Conservation (phyloP, 345 rosid genomes). For the Corymbia maculata region DNA sequence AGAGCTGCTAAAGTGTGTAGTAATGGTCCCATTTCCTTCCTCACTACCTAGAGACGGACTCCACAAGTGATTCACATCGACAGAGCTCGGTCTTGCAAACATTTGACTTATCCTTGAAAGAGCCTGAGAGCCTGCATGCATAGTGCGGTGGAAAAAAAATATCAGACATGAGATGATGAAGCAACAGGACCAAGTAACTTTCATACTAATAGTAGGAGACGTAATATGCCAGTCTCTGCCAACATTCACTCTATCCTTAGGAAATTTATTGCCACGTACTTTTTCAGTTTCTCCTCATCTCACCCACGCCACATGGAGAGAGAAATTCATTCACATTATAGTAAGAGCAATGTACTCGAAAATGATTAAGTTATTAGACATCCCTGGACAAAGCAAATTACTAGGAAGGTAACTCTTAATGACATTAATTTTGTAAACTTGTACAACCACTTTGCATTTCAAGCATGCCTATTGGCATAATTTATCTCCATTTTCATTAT, state of each 20-base stretch:
- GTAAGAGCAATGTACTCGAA: neutral
- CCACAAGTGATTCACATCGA: slow-evolving; percentile 21
- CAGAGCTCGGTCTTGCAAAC: slow-evolving; percentile 18
- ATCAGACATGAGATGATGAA: slow-evolving; percentile 24
- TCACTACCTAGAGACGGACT: slow-evolving; percentile 30
- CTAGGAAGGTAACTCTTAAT: neutral
- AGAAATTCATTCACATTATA: neutral
- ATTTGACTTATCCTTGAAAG: neutral
- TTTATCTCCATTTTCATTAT: neutral
- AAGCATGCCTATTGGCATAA: neutral
- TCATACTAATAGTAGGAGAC: neutral
- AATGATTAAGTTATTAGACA: neutral
- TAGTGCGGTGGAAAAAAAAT: slow-evolving; percentile 31
- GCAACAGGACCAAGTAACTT: slow-evolving; percentile 5
- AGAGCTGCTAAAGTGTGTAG: slow-evolving; percentile 5
- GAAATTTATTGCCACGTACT: neutral
- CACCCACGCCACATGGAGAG: neutral
- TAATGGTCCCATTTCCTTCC: slow-evolving; percentile 16
- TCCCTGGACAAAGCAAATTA: neutral
- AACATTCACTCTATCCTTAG: neutral
- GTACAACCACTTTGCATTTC: neutral
- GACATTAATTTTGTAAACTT: neutral
- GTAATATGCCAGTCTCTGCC: neutral
- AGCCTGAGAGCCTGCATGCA: slow-evolving; percentile 9
- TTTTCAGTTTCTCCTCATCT: neutral